Evolutionary conservation across 805 yeast genomes (phyloP).

Genomic region (Kuraishia ogatae): DNA sequence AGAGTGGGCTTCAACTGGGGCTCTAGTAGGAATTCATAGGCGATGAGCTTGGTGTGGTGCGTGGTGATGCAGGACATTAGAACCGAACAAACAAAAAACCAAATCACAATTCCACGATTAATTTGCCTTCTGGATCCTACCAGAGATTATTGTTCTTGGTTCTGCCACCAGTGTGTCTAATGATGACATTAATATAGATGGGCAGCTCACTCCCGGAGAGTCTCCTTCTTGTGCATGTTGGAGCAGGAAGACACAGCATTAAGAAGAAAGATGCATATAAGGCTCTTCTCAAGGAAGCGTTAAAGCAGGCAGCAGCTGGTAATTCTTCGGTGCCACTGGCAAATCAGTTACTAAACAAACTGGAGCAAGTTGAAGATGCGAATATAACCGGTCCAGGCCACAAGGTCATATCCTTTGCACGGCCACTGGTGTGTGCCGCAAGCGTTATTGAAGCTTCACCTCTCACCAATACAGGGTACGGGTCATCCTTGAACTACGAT

Average conservation of each 20-base stretch:
- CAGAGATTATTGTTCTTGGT: no score
- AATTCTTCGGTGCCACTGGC: background rate
- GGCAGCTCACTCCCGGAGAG: background rate
- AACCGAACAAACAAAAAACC: background rate
- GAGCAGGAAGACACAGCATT: constrained; percentile 39
- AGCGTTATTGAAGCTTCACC: constrained; percentile 23
- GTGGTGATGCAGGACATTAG: background rate
- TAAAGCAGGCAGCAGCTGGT: background rate
- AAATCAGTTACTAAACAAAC: background rate
- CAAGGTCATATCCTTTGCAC: background rate
- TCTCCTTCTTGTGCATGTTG: constrained; percentile 31
- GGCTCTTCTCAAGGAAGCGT: constrained; percentile 20
- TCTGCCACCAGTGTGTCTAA: no score
- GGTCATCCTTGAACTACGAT: constrained; percentile 30
- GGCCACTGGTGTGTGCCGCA: background rate
- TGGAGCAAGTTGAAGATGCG: background rate
- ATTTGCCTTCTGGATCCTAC: no score
- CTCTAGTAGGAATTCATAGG: no score
- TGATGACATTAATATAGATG: background rate
- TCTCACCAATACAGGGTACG: constrained; percentile 42
- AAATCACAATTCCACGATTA: background rate
- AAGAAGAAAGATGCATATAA: constrained; percentile 15
- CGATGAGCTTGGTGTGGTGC: background rate
- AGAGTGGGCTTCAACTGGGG: no score
- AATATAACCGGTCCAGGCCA: background rate